Evolutionary conservation across 2,329 filamentous ascomycete genomes (phyloP), one percentile per base, ranked within the genome.

Genomic region (Dactylonectria estremocensis): DNA sequence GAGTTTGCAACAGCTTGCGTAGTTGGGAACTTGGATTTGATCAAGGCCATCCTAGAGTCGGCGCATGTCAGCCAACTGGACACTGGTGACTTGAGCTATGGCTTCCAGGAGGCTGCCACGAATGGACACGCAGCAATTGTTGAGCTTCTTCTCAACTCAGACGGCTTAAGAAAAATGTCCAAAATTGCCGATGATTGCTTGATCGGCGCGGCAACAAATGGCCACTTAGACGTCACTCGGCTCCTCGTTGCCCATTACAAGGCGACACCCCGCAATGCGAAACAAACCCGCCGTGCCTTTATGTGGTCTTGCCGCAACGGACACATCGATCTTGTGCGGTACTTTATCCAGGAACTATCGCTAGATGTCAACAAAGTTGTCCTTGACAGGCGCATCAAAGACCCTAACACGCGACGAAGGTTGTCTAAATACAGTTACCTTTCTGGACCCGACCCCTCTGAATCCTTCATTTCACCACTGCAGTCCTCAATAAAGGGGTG

Each of bases 401-500:
- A 24, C 13, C 20, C 20, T 13, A 11, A 22, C 20, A 49, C 20
- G 24, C 46, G 40, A 43, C 16, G 40, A 43, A 43, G n/a, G 16
- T 6, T n/a, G 8, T n/a, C 14, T 16, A n/a, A 8, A n/a, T n/a
- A 3, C 40, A n/a, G 5, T 18, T 18, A n/a, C 40, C 14, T 8
- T 18, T 1, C 4, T 14, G 16, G 40, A 8, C 8, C 40, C 14
- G 13, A 31, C 5, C 1, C 10, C 18, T 5, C 4, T 14, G 3
- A 10, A 8, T 28, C 37, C n/a, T n/a, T 28, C 13, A 57, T 46
- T 8, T 57, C 54, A 16, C 54, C 37, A 13, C 37, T 57, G 13
- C 54, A 57, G n/a, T 20, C 54, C 28, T 37, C 54, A 31, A 57
- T 57, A 5, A 45, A n/a, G 46, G 54, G 54, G 5, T 46, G 45